A percentile compares a stretch with the other conserved stretches of the same genome.
Evolutionary conservation across 768 basidiomycete species (phyloP).

Genomic region (Paxillus involutus): DNA sequence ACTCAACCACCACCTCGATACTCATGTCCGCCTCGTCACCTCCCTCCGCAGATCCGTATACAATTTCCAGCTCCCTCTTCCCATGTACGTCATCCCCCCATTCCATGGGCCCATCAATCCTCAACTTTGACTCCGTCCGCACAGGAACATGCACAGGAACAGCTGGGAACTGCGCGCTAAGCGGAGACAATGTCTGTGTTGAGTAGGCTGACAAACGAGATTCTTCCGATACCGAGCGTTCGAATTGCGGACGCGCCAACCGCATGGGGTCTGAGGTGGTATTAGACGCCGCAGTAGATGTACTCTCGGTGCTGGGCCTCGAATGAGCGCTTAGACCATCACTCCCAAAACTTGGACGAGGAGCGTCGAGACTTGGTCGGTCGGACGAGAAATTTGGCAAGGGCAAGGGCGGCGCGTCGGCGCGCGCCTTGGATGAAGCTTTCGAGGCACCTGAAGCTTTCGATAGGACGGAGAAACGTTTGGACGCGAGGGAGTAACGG

Average conservation of each 20-base stretch:
- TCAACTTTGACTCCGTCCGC: constrained; percentile 31
- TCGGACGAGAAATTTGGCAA: constrained; percentile 20
- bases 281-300: constrained; percentile 10
- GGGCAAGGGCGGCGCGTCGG: constrained; percentile 27
- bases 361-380: constrained; percentile 12
- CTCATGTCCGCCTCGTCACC: constrained; percentile 1
- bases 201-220: constrained; percentile 16
- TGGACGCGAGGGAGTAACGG: constrained; percentile 50
- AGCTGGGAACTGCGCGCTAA: constrained; percentile 31
- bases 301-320: constrained; percentile 28
- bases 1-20: constrained; percentile 14
- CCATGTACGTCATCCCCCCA: constrained; percentile 15
- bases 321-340: constrained; percentile 15
- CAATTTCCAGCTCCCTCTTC: constrained; percentile 15
- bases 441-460: constrained; percentile 25
- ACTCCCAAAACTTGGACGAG: constrained; percentile 22
- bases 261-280: constrained; percentile 14
- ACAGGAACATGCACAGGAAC: constrained; percentile 30
- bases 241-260: constrained; percentile 18
- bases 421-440: constrained; percentile 22
- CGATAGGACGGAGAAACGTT: constrained; percentile 20
- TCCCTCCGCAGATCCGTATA: constrained; percentile 20
- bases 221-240: constrained; percentile 23
- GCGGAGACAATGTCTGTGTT: constrained; percentile 14
- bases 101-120: constrained; percentile 23